Conservation (phyloP, 768 basidiomycete species). For the Clathrus columnatus region DNA sequence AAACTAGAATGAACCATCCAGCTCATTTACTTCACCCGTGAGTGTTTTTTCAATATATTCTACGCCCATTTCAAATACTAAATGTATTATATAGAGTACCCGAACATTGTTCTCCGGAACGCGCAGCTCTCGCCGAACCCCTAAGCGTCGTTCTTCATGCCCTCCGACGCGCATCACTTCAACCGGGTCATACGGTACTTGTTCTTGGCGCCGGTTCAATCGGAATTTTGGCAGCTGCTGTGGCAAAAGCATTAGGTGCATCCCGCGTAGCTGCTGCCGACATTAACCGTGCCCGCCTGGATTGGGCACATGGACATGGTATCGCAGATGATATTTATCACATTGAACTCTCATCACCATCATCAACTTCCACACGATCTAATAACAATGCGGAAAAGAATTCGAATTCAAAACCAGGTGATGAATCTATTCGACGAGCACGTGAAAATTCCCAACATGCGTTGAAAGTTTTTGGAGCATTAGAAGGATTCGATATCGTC, state of each 20-base stretch:
- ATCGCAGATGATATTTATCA: slow-evolving; percentile 71
- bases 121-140: slow-evolving; percentile 87
- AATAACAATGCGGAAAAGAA: slow-evolving; percentile 25
- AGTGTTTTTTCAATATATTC: slow-evolving; percentile 25
- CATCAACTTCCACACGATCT: slow-evolving; percentile 18
- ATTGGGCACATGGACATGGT: slow-evolving; percentile 66
- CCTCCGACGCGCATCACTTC: slow-evolving; percentile 34
- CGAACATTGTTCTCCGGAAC: slow-evolving; percentile 63
- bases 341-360: slow-evolving; percentile 35
- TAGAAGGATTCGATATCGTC: slow-evolving; percentile 84
- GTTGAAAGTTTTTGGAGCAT: slow-evolving; percentile 44
- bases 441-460: slow-evolving; percentile 46
- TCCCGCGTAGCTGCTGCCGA: slow-evolving; percentile 69
- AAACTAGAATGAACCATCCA: slow-evolving; percentile 83
- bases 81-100: slow-evolving; percentile 47
- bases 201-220: slow-evolving; percentile 92
- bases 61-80: slow-evolving; percentile 7
- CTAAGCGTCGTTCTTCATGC: slow-evolving; percentile 81
- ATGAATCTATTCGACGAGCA: slow-evolving; percentile 52
- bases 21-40: slow-evolving; percentile 80
- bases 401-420: slow-evolving; percentile 42
- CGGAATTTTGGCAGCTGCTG: slow-evolving; percentile 79
- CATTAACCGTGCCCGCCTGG: slow-evolving; percentile 74
- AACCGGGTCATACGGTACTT: slow-evolving; percentile 60
- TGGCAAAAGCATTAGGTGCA: slow-evolving; percentile 59